Evolutionary conservation across 176 grass and related monocot genomes (phyloP).

Genomic region (Cenchrus purpureus): DNA sequence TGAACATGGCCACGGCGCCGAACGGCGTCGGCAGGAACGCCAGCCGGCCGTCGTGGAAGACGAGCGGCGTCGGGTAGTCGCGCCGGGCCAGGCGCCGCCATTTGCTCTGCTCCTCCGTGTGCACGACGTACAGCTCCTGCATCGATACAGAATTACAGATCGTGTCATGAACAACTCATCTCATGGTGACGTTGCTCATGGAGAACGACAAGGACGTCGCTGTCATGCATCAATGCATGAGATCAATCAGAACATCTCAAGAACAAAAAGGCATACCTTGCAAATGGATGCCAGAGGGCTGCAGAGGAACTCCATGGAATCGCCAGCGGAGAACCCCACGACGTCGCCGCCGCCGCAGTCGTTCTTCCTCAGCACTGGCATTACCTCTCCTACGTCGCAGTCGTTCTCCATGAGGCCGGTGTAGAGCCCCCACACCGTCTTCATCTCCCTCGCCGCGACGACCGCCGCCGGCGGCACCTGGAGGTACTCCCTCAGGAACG

Average conservation of each 20-base stretch:
- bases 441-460: slow-evolving; percentile 50
- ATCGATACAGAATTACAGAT: background rate
- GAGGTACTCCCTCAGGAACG: slow-evolving; percentile 56
- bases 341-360: slow-evolving; percentile 26
- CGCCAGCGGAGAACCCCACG: slow-evolving; percentile 32
- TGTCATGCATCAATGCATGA: slow-evolving; percentile 22
- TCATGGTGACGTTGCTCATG: background rate
- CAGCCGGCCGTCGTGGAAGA: slow-evolving; percentile 81
- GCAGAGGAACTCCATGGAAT: slow-evolving; percentile 29
- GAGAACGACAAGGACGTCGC: background rate
- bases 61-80: slow-evolving; percentile 46
- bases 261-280: slow-evolving; percentile 43
- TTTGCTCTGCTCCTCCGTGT: slow-evolving; percentile 52
- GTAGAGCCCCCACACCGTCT: slow-evolving; percentile 59
- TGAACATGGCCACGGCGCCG: slow-evolving; percentile 56
- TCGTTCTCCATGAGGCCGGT: slow-evolving; percentile 61
- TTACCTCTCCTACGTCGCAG: too few species aligned
- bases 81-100: slow-evolving; percentile 47
- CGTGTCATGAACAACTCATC: background rate
- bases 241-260: background rate
- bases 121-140: slow-evolving; percentile 65
- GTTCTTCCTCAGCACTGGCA: slow-evolving; percentile 15
- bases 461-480: background rate
- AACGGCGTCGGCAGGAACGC: slow-evolving; percentile 66
- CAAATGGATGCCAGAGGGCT: slow-evolving; percentile 42